Conservation (phyloP, 163 green algal genomes). For the Chloroidium sp. region DNA sequence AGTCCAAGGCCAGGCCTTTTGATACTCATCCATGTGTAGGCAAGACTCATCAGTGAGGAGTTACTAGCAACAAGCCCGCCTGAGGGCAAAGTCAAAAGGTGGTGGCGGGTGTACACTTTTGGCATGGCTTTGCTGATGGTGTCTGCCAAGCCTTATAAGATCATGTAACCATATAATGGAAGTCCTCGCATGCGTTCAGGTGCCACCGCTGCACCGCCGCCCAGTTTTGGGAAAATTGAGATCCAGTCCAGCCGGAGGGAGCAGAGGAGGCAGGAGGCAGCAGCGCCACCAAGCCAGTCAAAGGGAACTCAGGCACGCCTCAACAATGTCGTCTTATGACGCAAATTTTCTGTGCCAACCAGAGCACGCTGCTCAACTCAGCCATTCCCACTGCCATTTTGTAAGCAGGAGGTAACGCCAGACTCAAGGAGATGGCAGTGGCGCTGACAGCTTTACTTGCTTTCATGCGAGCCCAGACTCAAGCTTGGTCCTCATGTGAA, state of each 20-base stretch:
- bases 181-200: neutral
- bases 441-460: neutral
- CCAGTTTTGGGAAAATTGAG: slow-evolving; percentile 4
- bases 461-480: neutral
- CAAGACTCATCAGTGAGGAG: neutral
- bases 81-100: too few relatives aligned
- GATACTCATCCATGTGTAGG: neutral
- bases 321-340: too few relatives aligned
- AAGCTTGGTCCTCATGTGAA: neutral
- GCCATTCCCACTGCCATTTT: neutral
- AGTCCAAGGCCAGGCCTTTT: neutral
- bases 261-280: slow-evolving; percentile 12
- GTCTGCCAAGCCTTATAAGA: neutral
- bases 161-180: neutral
- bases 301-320: too few relatives aligned
- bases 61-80: neutral
- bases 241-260: slow-evolving; percentile 12
- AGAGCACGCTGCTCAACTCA: too few relatives aligned
- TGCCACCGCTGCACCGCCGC: neutral
- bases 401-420: neutral
- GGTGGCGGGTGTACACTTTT: neutral
- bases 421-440: neutral
- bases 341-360: too few relatives aligned
- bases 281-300: neutral
- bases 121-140: neutral